Percentiles rank a stretch among this genome's conserved stretches.
These are phyloP conservation scores for Nidula niveotomentosa DNA, from an alignment of 1,284 basidiomycete species.

Conservation along the genomic window DNA sequence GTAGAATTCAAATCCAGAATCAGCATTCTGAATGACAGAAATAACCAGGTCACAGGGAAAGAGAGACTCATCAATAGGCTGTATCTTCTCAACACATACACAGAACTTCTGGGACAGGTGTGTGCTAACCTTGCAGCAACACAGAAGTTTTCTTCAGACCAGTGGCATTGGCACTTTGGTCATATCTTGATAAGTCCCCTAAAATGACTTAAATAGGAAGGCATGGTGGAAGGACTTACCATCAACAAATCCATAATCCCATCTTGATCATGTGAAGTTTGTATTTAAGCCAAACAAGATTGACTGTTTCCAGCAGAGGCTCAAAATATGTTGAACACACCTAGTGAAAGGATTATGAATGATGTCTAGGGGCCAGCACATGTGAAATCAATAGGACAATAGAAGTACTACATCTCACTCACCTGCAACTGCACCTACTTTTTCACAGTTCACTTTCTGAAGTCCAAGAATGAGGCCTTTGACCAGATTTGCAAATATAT, in stretches of 20 bases:
- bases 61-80: slow-evolving; percentile 6
- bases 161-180: slow-evolving; percentile 31
- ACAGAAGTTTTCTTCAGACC: slow-evolving; percentile 18
- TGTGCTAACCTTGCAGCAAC: slow-evolving; percentile 4
- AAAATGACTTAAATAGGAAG: slow-evolving; percentile 14
- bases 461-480: slow-evolving; percentile 13
- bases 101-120: slow-evolving; percentile 5
- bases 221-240: slow-evolving; percentile 25
- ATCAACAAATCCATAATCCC: slow-evolving; percentile 11
- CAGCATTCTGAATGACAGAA: slow-evolving; percentile 2
- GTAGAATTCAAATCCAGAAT: too few species aligned
- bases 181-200: slow-evolving; percentile 23
- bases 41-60: slow-evolving; percentile 5
- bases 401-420: slow-evolving; percentile 17
- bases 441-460: slow-evolving; percentile 8
- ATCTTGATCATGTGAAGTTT: slow-evolving; percentile 22
- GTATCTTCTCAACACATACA: slow-evolving; percentile 6
- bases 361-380: slow-evolving; percentile 11
- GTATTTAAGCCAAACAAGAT: slow-evolving; percentile 27
- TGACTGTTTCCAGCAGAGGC: slow-evolving; percentile 18
- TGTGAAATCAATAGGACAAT: slow-evolving; percentile 6
- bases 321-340: not conserved
- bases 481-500: slow-evolving; percentile 8
- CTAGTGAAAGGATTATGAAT: slow-evolving; percentile 7
- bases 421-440: slow-evolving; percentile 11